These are phyloP conservation scores for Suillus spraguei DNA, from an alignment of 768 basidiomycete genomes.

Conservation along the genomic window DNA sequence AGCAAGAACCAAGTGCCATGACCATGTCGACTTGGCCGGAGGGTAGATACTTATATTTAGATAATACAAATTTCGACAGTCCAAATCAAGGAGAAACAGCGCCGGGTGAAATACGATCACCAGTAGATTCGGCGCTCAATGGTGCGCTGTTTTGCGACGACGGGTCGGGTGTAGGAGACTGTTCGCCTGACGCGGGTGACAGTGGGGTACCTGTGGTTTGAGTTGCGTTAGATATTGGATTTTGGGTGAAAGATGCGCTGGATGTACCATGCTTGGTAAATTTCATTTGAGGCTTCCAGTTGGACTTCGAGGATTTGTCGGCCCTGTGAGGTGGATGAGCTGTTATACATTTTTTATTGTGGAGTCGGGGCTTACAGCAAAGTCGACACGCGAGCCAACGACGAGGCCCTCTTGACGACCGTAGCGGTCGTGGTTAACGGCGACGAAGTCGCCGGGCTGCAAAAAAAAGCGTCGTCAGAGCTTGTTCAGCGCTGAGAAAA, in stretches of 20 bases:
- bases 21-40: conserved; percentile 46
- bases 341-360: neutral
- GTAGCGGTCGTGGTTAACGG: conserved; percentile 63
- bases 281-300: conserved; percentile 59
- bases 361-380: conserved; percentile 47
- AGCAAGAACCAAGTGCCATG: conserved; percentile 32
- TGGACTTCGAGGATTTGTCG: conserved; percentile 84
- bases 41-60: conserved; percentile 23
- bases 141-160: conserved; percentile 52
- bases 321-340: conserved; percentile 48
- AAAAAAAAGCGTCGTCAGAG: conserved; percentile 6
- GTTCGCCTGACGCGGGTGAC: conserved; percentile 80
- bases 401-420: conserved; percentile 81
- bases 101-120: conserved; percentile 40
- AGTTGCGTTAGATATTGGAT: conserved; percentile 12
- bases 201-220: conserved; percentile 60
- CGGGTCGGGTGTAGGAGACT: conserved; percentile 58
- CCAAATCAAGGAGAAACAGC: conserved; percentile 16
- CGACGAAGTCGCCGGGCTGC: conserved; percentile 81
- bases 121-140: conserved; percentile 79
- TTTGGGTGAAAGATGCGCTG: neutral
- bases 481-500: conserved; percentile 7
- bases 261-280: conserved; percentile 68
- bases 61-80: conserved; percentile 36
- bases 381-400: conserved; percentile 73